phyloP scores from a whole-genome alignment of 805 yeast species.

The Suhomyces prunicola region DNA sequence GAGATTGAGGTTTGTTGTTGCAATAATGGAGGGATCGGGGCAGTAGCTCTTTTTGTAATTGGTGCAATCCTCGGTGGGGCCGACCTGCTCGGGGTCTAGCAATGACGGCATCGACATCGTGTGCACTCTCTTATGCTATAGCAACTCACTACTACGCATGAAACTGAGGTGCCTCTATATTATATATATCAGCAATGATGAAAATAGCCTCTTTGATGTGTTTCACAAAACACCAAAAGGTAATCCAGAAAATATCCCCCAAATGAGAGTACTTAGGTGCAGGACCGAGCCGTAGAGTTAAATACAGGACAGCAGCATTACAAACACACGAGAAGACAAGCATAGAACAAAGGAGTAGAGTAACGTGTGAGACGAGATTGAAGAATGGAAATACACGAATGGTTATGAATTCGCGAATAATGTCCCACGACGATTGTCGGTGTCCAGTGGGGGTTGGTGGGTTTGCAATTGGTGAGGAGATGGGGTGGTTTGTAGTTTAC shows the following conservation, averaged over 20 bases:
- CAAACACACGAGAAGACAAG: background rate
- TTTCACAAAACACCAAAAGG: background rate
- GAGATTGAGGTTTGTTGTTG: slow-evolving; percentile 11
- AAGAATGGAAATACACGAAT: background rate
- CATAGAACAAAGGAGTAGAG: background rate
- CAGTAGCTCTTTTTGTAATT: background rate
- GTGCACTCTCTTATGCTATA: background rate
- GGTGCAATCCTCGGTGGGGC: background rate
- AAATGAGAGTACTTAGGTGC: background rate
- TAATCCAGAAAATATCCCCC: background rate
- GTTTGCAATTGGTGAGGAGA: background rate
- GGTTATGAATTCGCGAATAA: too few species aligned
- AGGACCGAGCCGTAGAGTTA: background rate
- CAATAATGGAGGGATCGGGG: slow-evolving; percentile 11
- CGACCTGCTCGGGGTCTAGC: background rate
- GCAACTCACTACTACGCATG: background rate
- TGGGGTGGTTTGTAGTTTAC: background rate
- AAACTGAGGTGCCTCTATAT: background rate
- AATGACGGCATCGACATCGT: background rate
- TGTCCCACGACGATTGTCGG: background rate
- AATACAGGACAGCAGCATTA: background rate
- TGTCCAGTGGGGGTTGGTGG: background rate
- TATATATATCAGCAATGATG: background rate
- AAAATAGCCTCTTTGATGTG: background rate
- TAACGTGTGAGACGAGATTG: background rate